phyloP scores from a whole-genome alignment of 1,139 yeast species.

The Hansenula sp. region DNA sequence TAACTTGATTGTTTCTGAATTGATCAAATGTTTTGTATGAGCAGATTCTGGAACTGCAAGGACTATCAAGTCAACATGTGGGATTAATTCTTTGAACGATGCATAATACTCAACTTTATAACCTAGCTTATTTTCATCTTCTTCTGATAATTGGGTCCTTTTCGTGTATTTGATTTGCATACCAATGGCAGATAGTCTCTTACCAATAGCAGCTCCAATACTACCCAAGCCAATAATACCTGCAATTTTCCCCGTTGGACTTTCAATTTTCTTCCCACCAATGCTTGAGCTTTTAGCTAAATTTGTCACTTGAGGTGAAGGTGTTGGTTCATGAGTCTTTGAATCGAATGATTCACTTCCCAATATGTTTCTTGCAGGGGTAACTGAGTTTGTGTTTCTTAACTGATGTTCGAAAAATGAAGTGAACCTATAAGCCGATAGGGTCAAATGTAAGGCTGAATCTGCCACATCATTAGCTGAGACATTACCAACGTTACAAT shows the following conservation, averaged over 20 bases:
- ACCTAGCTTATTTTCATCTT: conserved; percentile 32
- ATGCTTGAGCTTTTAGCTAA: conserved; percentile 33
- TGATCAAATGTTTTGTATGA: conserved; percentile 52
- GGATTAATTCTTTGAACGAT: conserved; percentile 33
- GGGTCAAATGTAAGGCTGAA: conserved; percentile 54
- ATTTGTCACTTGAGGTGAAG: conserved; percentile 11
- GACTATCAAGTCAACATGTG: conserved; percentile 50
- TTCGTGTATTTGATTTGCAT: conserved; percentile 66
- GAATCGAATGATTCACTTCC: conserved; percentile 22
- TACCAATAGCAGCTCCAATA: conserved; percentile 64
- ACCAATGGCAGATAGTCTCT: conserved; percentile 51
- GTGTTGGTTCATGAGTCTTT: conserved; percentile 10
- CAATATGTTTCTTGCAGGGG: conserved; percentile 35
- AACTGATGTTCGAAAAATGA: conserved; percentile 45
- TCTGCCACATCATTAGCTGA: conserved; percentile 75
- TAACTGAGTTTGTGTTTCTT: conserved; percentile 34
- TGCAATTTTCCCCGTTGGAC: conserved; percentile 56
- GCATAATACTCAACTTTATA: conserved; percentile 42
- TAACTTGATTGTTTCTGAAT: conserved; percentile 39
- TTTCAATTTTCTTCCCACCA: conserved; percentile 43
- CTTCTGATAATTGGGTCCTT: conserved; percentile 41
- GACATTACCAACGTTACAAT: conserved; percentile 65
- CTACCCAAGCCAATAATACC: conserved; percentile 76
- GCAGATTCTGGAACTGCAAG: conserved; percentile 66
- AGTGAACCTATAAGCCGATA: conserved; percentile 59